Evolutionary conservation across 306 rosid species (phyloP).

Genomic region (Mimosa bimucronata): DNA sequence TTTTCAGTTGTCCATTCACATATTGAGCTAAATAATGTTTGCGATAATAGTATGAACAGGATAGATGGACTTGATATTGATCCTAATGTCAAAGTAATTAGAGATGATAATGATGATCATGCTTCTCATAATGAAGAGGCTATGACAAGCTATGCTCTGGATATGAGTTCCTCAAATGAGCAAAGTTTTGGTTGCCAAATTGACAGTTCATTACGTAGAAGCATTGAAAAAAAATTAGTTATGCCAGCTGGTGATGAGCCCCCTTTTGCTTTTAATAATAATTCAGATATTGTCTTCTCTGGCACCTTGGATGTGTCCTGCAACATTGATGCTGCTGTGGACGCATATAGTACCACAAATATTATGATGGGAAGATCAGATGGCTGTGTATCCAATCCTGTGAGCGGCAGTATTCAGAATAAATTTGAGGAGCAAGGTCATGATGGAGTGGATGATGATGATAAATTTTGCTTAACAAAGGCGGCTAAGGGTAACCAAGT

Average conservation of each 20-base stretch:
- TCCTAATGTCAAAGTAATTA: slow-evolving; percentile 34
- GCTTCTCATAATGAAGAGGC: slow-evolving; percentile 41
- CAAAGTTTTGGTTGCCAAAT: slow-evolving; percentile 29
- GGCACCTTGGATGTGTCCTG: slow-evolving; percentile 42
- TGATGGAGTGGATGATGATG: slow-evolving; percentile 40
- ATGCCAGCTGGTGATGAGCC: slow-evolving; percentile 40
- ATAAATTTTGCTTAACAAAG: slow-evolving; percentile 43
- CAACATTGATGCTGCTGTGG: slow-evolving; percentile 33
- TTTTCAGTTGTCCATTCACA: slow-evolving; percentile 38
- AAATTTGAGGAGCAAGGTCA: slow-evolving; percentile 38
- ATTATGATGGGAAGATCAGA: slow-evolving; percentile 36
- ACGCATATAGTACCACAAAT: slow-evolving; percentile 33
- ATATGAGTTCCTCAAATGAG: slow-evolving; percentile 37
- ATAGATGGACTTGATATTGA: slow-evolving; percentile 39
- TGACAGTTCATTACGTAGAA: slow-evolving; percentile 35
- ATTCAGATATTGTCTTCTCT: slow-evolving; percentile 37
- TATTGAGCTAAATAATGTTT: slow-evolving; percentile 32
- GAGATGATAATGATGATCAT: slow-evolving; percentile 37
- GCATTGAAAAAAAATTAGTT: slow-evolving; percentile 24
- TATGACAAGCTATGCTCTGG: slow-evolving; percentile 35
- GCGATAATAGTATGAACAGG: slow-evolving; percentile 25
- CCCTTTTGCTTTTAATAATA: slow-evolving; percentile 26
- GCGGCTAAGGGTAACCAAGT: slow-evolving; percentile 43
- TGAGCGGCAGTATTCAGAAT: slow-evolving; percentile 33
- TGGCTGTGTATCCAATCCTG: slow-evolving; percentile 38